These are phyloP conservation scores for Chrysoporthe cubensis DNA, from an alignment of 2,329 filamentous ascomycete species.

Conservation along the genomic window DNA sequence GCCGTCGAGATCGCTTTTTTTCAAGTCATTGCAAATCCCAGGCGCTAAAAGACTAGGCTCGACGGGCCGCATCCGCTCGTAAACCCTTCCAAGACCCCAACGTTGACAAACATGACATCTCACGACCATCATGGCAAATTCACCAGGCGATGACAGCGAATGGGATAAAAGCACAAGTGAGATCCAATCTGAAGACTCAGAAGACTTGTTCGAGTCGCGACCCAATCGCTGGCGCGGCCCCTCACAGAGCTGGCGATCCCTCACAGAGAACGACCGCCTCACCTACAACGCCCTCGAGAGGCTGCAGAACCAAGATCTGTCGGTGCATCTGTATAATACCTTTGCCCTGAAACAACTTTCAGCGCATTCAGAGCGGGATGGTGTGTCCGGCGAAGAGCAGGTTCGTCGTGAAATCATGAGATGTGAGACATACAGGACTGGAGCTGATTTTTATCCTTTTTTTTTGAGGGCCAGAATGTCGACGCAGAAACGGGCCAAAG, in stretches of 20 bases:
- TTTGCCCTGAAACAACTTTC: slow-evolving; percentile 65
- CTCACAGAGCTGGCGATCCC: slow-evolving; percentile 66
- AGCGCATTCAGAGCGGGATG: slow-evolving; percentile 1
- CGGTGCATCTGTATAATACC: slow-evolving; percentile 78
- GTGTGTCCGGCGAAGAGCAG: slow-evolving; percentile 24
- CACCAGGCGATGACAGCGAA: slow-evolving; percentile 32
- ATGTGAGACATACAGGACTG: not conserved
- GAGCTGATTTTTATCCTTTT: not conserved
- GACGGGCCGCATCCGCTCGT: not conserved
- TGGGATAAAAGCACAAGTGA: slow-evolving; percentile 53
- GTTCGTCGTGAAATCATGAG: not conserved
- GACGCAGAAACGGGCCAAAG: slow-evolving; percentile 35
- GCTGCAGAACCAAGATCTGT: slow-evolving; percentile 67
- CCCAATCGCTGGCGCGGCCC: slow-evolving; percentile 76
- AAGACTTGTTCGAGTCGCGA: slow-evolving; percentile 53
- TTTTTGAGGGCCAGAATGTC: slow-evolving; percentile 32
- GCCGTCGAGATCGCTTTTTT: not conserved
- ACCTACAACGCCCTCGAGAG: slow-evolving; percentile 67
- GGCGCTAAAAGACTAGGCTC: slow-evolving; percentile 11
- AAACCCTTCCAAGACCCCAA: not conserved
- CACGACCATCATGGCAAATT: slow-evolving; percentile 24
- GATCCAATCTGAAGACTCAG: slow-evolving; percentile 51
- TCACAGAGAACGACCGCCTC: slow-evolving; percentile 65
- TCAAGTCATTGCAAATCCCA: not conserved
- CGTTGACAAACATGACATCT: slow-evolving; percentile 8